Evolutionary conservation across 257 asterid genomes (phyloP).

Genomic region (Nicotiana benthamiana): DNA sequence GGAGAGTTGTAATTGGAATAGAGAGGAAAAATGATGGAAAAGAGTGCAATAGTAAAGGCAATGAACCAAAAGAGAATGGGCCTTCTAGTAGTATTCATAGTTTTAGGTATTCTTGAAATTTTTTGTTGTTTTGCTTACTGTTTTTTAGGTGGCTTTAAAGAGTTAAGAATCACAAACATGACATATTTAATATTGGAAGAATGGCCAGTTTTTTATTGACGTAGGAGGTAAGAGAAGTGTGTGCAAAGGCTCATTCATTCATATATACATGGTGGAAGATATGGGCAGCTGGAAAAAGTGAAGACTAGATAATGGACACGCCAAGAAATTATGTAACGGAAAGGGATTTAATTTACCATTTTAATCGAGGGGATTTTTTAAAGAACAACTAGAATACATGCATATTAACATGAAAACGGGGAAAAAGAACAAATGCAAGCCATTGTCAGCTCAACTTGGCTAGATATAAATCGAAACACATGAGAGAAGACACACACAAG

Average conservation of each 20-base stretch:
- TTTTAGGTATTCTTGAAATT: constrained; percentile 7
- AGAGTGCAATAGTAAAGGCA: constrained; percentile 32
- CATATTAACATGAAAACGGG: no score
- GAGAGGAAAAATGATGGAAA: constrained; percentile 32
- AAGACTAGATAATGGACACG: constrained; percentile 54
- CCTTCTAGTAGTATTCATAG: constrained; percentile 39
- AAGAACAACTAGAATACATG: no score
- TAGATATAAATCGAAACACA: not conserved
- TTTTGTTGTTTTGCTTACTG: not conserved
- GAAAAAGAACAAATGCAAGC: no score
- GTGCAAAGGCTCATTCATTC: constrained; percentile 11
- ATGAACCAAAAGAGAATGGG: constrained; percentile 40
- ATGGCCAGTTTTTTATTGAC: constrained; percentile 18
- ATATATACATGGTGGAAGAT: not conserved
- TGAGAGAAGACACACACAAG: not conserved
- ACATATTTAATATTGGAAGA: not conserved
- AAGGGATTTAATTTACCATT: not conserved
- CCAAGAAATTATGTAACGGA: constrained; percentile 26
- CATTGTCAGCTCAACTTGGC: not conserved
- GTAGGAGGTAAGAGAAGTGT: constrained; percentile 57
- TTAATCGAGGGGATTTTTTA: no score
- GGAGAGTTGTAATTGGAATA: constrained; percentile 10
- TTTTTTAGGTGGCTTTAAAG: not conserved
- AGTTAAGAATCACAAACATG: constrained; percentile 8
- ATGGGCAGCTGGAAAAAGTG: constrained; percentile 23